Percentiles rank a stretch among this genome's conserved stretches.
Evolutionary conservation across 306 rosid genomes (phyloP).

Genomic region (Styphnolobium japonicum): DNA sequence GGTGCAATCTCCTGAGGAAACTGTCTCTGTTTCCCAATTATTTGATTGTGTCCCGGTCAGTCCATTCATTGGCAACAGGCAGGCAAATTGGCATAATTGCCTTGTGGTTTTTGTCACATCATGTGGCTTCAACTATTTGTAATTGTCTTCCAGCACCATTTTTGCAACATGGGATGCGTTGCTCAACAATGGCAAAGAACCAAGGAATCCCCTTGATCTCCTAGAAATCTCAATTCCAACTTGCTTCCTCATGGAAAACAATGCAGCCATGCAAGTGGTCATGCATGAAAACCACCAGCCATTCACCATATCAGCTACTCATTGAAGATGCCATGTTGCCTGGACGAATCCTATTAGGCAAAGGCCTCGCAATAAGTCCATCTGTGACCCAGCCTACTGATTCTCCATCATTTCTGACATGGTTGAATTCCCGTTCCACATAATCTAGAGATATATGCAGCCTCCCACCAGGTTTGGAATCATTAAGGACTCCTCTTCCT

Average conservation of each 20-base stretch:
- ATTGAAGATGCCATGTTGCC: slow-evolving; percentile 20
- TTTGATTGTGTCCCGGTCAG: neutral
- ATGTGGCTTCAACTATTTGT: slow-evolving; percentile 14
- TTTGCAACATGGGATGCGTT: slow-evolving; percentile 4
- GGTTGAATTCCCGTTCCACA: slow-evolving; percentile 71
- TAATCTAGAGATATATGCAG: slow-evolving; percentile 75
- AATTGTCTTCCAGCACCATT: slow-evolving; percentile 6
- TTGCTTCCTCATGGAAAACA: slow-evolving; percentile 9
- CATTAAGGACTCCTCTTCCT: slow-evolving; percentile 53
- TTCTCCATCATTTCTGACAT: slow-evolving; percentile 70
- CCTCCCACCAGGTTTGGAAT: slow-evolving; percentile 80
- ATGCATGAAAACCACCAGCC: slow-evolving; percentile 21
- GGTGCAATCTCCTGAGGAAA: neutral
- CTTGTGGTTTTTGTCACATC: slow-evolving; percentile 3
- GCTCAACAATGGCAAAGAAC: slow-evolving; percentile 10
- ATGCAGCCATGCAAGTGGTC: slow-evolving; percentile 19
- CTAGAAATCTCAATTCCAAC: neutral
- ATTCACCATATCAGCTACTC: slow-evolving; percentile 24
- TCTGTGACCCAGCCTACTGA: slow-evolving; percentile 70
- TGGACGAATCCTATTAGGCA: slow-evolving; percentile 58
- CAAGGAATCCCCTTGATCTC: slow-evolving; percentile 11
- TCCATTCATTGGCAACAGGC: slow-evolving; percentile 1
- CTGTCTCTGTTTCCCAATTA: neutral
- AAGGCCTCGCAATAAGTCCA: slow-evolving; percentile 88
- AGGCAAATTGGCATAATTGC: neutral